Percentiles rank a stretch among this genome's conserved stretches.
These are phyloP conservation scores for Xanthoconium separans DNA, from an alignment of 1,284 basidiomycete genomes.

Conservation along the genomic window DNA sequence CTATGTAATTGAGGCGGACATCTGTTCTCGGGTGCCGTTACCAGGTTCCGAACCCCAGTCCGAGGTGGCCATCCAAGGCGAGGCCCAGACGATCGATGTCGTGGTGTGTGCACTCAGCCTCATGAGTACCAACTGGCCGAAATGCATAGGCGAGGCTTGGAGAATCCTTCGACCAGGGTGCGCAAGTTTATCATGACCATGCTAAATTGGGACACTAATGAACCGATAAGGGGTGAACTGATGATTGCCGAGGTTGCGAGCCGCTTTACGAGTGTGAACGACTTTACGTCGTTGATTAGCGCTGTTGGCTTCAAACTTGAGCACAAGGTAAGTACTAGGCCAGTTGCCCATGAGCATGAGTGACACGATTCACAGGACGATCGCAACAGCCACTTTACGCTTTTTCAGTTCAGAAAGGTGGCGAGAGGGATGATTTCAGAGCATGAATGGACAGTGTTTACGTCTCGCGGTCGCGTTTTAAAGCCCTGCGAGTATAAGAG, in stretches of 20 bases:
- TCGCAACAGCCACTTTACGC: conserved; percentile 84
- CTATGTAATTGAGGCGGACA: conserved; percentile 81
- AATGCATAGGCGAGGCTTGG: conserved; percentile 87
- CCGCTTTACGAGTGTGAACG: conserved; percentile 72
- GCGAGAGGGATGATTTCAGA: conserved; percentile 47
- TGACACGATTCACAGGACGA: conserved; percentile 54
- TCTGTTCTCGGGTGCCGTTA: conserved; percentile 70
- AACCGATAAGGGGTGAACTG: conserved; percentile 68
- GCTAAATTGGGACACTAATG: conserved; percentile 7
- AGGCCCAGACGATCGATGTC: conserved; percentile 83
- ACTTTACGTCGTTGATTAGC: conserved; percentile 72
- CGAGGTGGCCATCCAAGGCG: conserved; percentile 43
- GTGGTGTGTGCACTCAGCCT: conserved; percentile 93
- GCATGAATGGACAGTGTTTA: conserved; percentile 64
- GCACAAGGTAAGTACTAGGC: conserved; percentile 56
- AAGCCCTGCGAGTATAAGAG: conserved; percentile 98
- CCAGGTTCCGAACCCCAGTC: conserved; percentile 72
- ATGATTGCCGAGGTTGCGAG: conserved; percentile 97
- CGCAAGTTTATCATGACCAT: conserved; percentile 33
- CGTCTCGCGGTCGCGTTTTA: conserved; percentile 62
- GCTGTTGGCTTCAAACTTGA: conserved; percentile 81
- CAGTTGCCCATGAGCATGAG: background rate
- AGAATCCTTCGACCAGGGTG: conserved; percentile 81
- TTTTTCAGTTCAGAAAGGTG: conserved; percentile 83
- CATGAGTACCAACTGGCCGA: conserved; percentile 97